Conservation (phyloP, 2,329 filamentous ascomycete species). For the Lasiodiplodia citricola region DNA sequence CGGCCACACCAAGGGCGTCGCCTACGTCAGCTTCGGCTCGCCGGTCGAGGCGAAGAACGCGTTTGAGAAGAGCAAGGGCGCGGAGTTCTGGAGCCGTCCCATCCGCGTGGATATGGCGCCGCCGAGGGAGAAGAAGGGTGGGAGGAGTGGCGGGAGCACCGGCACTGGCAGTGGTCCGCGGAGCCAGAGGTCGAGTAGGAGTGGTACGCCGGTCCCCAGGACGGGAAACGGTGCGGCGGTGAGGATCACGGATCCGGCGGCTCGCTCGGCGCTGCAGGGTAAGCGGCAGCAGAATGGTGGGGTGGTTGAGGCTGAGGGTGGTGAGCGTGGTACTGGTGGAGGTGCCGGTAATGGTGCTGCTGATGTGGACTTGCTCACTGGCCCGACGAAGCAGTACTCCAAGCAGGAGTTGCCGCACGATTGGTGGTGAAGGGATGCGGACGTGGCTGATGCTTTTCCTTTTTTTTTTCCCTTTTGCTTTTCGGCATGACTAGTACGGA, state of each 20-base stretch:
- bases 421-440: background rate
- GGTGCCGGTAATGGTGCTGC: background rate
- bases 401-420: background rate
- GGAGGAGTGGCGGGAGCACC: background rate
- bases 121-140: slow-evolving; percentile 18
- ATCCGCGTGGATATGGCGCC: slow-evolving; percentile 3
- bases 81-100: slow-evolving; percentile 7
- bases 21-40: slow-evolving; percentile 6
- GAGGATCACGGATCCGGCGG: background rate
- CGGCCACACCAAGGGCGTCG: slow-evolving; percentile 1
- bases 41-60: background rate
- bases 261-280: background rate
- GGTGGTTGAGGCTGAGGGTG: background rate
- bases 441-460: background rate
- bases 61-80: background rate
- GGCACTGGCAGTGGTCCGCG: background rate
- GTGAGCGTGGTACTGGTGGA: background rate
- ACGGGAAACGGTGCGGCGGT: background rate
- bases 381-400: background rate
- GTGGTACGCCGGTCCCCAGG: background rate
- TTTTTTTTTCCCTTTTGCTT: too few relatives aligned
- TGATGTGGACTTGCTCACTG: background rate
- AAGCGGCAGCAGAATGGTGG: background rate
- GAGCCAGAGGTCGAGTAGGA: background rate
- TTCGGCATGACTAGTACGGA: too few relatives aligned